Percentiles rank a stretch among this genome's conserved stretches.
Conservation (phyloP, 306 rosid species). For the Quercus parvula region DNA sequence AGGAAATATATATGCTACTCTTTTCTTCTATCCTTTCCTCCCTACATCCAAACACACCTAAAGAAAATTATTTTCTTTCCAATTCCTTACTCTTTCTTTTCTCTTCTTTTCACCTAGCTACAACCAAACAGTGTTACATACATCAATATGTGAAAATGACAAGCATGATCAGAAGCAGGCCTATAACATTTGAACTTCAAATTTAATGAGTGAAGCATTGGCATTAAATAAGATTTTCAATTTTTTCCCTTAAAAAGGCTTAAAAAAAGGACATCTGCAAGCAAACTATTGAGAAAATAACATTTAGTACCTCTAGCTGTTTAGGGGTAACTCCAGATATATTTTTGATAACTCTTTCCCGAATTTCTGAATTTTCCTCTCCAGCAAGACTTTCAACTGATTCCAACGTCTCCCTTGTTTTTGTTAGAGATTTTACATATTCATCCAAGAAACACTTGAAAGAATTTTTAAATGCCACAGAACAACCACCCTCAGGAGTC, state of each 20-base stretch:
- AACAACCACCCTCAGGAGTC: constrained; percentile 55
- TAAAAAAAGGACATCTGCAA: neutral
- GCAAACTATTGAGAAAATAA: constrained; percentile 6
- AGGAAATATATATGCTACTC: too few species aligned
- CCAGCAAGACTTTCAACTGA: constrained; percentile 15
- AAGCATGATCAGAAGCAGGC: neutral
- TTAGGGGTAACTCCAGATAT: constrained; percentile 60
- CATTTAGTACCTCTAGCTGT: constrained; percentile 72
- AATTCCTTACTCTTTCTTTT: too few species aligned
- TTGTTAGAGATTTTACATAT: constrained; percentile 30
- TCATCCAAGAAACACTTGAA: constrained; percentile 52
- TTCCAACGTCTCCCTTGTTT: constrained; percentile 24
- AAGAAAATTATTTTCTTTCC: too few species aligned
- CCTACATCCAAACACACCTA: too few species aligned
- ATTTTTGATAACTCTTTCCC: constrained; percentile 47
- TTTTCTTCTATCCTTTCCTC: too few species aligned
- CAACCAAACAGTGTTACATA: neutral
- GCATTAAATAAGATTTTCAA: neutral
- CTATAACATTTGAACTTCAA: neutral
- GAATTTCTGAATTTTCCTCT: constrained; percentile 28
- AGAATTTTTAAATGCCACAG: constrained; percentile 50
- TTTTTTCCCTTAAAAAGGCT: neutral
- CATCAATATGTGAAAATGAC: neutral
- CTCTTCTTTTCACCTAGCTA: too few species aligned
- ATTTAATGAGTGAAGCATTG: neutral